A percentile compares a stretch with the other conserved stretches of the same genome.
Evolutionary conservation across 495 filamentous ascomycete species (phyloP).

Genomic region (Chaetomidium leptoderma): DNA sequence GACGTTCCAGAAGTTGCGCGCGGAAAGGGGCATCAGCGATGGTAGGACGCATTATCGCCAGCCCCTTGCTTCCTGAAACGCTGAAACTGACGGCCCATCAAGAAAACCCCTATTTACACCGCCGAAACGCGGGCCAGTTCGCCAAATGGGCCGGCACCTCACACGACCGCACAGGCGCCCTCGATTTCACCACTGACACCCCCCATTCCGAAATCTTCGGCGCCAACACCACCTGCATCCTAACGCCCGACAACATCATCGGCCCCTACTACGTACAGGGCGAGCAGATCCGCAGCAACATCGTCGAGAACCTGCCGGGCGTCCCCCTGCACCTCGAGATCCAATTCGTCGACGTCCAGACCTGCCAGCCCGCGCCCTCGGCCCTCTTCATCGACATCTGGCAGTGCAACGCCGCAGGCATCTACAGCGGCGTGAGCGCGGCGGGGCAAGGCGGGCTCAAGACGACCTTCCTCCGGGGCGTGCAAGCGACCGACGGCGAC

Average conservation of each 20-base stretch:
- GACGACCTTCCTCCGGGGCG: too few relatives aligned
- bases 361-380: background rate
- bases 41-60: too few relatives aligned
- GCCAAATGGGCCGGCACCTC: background rate
- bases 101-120: background rate
- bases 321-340: background rate
- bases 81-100: too few relatives aligned
- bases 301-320: background rate
- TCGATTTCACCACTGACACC: background rate
- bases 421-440: background rate
- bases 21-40: too few relatives aligned
- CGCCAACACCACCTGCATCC: constrained; percentile 3
- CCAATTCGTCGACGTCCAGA: background rate
- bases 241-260: constrained; percentile 1
- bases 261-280: background rate
- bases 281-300: background rate
- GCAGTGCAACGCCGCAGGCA: background rate
- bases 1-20: too few relatives aligned
- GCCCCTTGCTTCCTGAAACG: too few relatives aligned
- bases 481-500: too few relatives aligned
- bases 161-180: background rate
- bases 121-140: background rate
- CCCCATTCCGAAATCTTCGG: background rate
- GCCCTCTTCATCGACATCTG: background rate
- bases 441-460: background rate